Evolutionary conservation across 139 green algal genomes (phyloP).

Genomic region (Pseudopediastrum boryanum): DNA sequence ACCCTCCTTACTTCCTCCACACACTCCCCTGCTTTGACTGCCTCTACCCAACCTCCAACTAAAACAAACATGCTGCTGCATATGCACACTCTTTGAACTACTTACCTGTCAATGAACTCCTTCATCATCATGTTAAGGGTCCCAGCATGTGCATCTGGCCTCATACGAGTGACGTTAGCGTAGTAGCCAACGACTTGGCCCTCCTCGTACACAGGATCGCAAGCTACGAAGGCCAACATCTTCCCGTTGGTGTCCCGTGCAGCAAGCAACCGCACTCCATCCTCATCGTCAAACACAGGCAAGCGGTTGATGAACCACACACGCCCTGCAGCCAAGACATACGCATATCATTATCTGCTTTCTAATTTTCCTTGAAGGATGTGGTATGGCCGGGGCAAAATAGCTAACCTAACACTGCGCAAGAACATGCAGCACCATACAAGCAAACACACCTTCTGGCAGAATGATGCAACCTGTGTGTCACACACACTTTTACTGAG

Average conservation of each 20-base stretch:
- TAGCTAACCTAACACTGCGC: not conserved
- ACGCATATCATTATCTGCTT: too few species aligned
- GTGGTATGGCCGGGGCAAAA: not conserved
- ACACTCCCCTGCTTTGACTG: too few species aligned
- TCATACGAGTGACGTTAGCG: conserved; percentile 25
- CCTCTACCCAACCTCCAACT: too few species aligned
- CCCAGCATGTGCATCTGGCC: conserved; percentile 13
- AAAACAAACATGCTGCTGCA: too few species aligned
- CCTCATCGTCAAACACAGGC: not conserved
- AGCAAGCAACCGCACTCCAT: conserved; percentile 14
- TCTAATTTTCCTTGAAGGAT: too few species aligned
- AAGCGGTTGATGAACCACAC: conserved; percentile 21
- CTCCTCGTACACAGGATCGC: conserved; percentile 16
- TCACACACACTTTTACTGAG: too few species aligned
- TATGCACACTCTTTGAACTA: not conserved
- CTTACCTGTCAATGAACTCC: conserved; percentile 13
- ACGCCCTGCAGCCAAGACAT: too few species aligned
- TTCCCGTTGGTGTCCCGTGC: not conserved
- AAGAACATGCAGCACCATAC: not conserved
- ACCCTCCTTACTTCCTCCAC: too few species aligned
- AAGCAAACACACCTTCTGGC: not conserved
- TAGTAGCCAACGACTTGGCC: conserved; percentile 18
- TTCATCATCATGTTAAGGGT: conserved; percentile 27
- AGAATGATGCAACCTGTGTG: too few species aligned
- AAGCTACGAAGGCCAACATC: conserved; percentile 14